phyloP scores from a whole-genome alignment of 441 rosid species.

The Jatropha multifida region DNA sequence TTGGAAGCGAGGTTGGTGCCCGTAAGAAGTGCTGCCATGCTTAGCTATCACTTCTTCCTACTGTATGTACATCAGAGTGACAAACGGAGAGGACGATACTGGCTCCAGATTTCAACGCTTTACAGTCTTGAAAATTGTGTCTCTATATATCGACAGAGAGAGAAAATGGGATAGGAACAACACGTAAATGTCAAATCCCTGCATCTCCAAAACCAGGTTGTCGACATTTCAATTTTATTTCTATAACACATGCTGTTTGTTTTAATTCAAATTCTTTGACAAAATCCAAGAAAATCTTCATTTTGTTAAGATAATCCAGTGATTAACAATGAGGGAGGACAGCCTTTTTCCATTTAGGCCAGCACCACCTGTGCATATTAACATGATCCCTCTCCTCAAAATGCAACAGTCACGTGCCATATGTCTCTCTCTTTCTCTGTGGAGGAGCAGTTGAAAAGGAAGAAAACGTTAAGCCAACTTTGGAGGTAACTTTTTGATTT shows the following conservation, averaged over 20 bases:
- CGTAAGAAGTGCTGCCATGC: conserved; percentile 72
- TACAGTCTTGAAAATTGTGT: conserved; percentile 61
- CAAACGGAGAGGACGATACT: conserved; percentile 87
- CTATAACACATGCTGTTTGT: not conserved
- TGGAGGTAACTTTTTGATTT: conserved; percentile 26
- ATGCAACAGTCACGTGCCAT: conserved; percentile 36
- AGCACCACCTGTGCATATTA: conserved; percentile 11
- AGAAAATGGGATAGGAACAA: conserved; percentile 43
- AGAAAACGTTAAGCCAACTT: conserved; percentile 15
- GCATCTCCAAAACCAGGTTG: conserved; percentile 38
- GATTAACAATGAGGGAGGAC: not conserved
- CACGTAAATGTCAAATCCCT: conserved; percentile 63
- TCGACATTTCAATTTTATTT: conserved; percentile 24
- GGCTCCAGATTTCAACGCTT: conserved; percentile 78
- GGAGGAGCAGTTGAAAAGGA: conserved; percentile 30
- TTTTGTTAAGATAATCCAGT: not conserved
- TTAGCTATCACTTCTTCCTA: conserved; percentile 27
- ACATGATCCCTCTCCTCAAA: conserved; percentile 21
- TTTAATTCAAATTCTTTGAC: not conserved
- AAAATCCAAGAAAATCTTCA: not conserved
- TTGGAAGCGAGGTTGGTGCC: conserved; percentile 43
- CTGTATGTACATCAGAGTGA: conserved; percentile 69
- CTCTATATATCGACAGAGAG: conserved; percentile 25
- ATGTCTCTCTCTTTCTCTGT: conserved; percentile 9
- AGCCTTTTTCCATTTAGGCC: conserved; percentile 1